Evolutionary conservation across 768 basidiomycete species (phyloP).

Genomic region (Fistulinella prunicolor): DNA sequence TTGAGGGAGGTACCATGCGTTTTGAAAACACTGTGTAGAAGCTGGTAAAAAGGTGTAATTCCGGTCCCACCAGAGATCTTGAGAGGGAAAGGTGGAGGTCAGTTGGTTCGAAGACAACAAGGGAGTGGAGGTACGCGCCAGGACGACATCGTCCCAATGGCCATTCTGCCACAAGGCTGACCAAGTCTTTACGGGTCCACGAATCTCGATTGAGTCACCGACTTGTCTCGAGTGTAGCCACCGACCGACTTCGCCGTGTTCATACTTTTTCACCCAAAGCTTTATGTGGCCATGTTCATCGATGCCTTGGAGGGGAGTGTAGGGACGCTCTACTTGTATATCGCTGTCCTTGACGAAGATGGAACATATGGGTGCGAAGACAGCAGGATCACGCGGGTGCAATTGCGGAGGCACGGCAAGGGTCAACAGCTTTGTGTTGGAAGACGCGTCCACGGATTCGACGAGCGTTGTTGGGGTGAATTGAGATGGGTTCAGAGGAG

Average conservation of each 20-base stretch:
- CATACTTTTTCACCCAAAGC: constrained; percentile 82
- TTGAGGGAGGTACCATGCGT: constrained; percentile 22
- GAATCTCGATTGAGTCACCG: constrained; percentile 70
- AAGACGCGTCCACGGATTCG: constrained; percentile 49
- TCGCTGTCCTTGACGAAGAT: constrained; percentile 84
- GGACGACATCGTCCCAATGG: constrained; percentile 75
- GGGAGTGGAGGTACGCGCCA: constrained; percentile 44
- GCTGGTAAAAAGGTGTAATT: constrained; percentile 81
- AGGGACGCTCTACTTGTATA: constrained; percentile 84
- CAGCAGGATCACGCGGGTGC: constrained; percentile 8
- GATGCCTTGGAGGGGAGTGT: constrained; percentile 76
- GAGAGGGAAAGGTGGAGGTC: neutral
- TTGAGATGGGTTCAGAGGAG: constrained; percentile 41
- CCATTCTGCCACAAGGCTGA: constrained; percentile 40
- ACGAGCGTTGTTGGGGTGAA: constrained; percentile 61
- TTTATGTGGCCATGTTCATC: constrained; percentile 62
- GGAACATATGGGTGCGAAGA: constrained; percentile 59
- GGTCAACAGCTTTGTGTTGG: constrained; percentile 62
- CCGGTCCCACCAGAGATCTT: constrained; percentile 89
- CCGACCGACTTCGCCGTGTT: constrained; percentile 74
- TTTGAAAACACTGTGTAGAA: constrained; percentile 56
- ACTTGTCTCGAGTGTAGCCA: constrained; percentile 73
- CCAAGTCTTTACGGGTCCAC: constrained; percentile 76
- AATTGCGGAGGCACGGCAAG: constrained; percentile 51
- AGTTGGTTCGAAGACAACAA: neutral